These are phyloP conservation scores for Echeveria elegans DNA, from an alignment of 164 flowering plant genomes.

Conservation along the genomic window DNA sequence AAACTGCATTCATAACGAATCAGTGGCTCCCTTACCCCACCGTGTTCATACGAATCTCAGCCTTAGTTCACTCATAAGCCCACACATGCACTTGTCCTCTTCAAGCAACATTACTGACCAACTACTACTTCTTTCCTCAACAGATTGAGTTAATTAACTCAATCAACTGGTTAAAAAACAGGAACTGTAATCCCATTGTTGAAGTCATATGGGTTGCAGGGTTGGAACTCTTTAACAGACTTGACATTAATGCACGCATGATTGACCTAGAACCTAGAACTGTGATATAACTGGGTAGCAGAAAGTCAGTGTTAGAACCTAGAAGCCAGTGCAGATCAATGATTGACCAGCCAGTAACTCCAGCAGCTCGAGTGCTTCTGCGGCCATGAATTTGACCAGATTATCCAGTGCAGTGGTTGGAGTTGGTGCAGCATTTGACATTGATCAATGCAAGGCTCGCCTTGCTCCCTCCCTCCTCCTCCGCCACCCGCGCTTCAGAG, in stretches of 20 bases:
- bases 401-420: neutral
- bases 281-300: neutral
- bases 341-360: constrained; percentile 9
- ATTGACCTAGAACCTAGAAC: neutral
- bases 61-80: no score
- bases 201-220: no score
- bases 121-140: no score
- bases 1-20: no score
- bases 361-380: constrained; percentile 6
- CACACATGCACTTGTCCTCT: no score
- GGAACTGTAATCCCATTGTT: no score
- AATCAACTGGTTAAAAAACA: no score
- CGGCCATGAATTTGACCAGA: neutral
- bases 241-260: neutral
- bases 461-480: neutral
- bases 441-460: neutral
- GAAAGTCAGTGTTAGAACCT: neutral
- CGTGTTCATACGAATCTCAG: no score
- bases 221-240: no score
- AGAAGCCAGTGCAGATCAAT: neutral
- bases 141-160: no score
- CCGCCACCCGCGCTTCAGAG: constrained; percentile 8
- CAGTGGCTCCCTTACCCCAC: no score
- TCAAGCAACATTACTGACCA: no score
- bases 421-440: neutral